A percentile compares a stretch with the other conserved stretches of the same genome.
These are phyloP conservation scores for Cardiosporidium cionae DNA, from an alignment of 169 alveolate species.

Conservation along the genomic window DNA sequence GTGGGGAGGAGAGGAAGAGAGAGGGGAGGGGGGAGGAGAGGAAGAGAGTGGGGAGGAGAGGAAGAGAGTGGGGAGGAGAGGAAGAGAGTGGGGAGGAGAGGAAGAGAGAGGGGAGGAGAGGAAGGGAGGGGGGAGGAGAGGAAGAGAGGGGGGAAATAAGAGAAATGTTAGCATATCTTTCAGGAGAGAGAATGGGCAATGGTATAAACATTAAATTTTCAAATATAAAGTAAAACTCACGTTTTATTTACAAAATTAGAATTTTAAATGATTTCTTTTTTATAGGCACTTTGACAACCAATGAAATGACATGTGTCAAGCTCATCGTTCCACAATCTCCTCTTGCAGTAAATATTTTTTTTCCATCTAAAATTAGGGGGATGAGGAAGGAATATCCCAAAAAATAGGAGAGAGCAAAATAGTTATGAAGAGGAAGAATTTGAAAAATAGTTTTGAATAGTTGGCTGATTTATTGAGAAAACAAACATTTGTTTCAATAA, in stretches of 20 bases:
- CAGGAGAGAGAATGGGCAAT: background rate
- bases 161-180: background rate
- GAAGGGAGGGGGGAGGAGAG: background rate
- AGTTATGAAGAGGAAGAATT: too few species aligned
- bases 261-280: background rate
- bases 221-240: background rate
- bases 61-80: background rate
- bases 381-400: too few species aligned
- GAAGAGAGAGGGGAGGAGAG: background rate
- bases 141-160: background rate
- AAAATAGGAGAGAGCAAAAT: too few species aligned
- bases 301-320: background rate
- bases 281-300: background rate
- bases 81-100: background rate
- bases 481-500: too few species aligned
- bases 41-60: conserved; percentile 22
- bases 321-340: too few species aligned
- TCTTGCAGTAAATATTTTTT: too few species aligned
- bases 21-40: too few species aligned
- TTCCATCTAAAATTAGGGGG: too few species aligned
- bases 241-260: background rate
- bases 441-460: too few species aligned
- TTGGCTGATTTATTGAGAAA: too few species aligned
- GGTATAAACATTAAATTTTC: background rate
- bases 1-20: conserved; percentile 1